Base-by-base conservation (phyloP, 306 rosid species). In the Ceratonia siliqua region DNA sequence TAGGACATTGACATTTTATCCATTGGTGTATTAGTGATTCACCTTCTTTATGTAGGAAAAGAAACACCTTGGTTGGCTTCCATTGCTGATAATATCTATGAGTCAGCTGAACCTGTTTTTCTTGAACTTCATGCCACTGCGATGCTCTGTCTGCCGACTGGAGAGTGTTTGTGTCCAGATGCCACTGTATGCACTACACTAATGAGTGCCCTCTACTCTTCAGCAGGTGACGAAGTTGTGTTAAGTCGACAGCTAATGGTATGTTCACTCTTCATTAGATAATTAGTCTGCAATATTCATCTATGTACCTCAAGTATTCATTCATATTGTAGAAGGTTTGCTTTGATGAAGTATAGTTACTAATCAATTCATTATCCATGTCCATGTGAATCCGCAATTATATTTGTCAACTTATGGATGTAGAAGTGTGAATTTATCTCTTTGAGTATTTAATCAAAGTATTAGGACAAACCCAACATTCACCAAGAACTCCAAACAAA, bases 141-240 rank as follows among this genome's bases (percentile, higher is more conserved):
- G 54, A 88, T 88, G 97, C 95, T 94, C 65, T 94, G 99, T 84
- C 78, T 87, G 75, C 93, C 95, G 50, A 88, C 99, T 79, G 99
- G 97, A 76, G 96, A 94, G 79, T 88, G 97, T 85, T 74, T 94
- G 82, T 77, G 81, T 73, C 97, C 97, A 21, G 97, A 94, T 80
- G 97, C 97, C 75, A 85, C 95, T 6, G 91, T 90, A 35, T 94
- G 99, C 80, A 79, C 97, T 20, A 85, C 95, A 45, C 73, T 92
- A 79, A 88, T 17, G 48, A 92, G 96, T 91, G 89, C 97, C 72
- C 95, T 94, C 36, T 89, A 90, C 78, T 77, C 92, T 49, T 92
- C 93, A 46, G 88, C 81, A 69, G 90, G 88, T 28, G 89, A 94
- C 32, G 95, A 92, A 67, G 80, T 74, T 74, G 90, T 88, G 77